Percentiles rank a stretch among this genome's conserved stretches.
These are phyloP conservation scores for Ramaria rubella DNA, from an alignment of 768 basidiomycete genomes.

Conservation along the genomic window DNA sequence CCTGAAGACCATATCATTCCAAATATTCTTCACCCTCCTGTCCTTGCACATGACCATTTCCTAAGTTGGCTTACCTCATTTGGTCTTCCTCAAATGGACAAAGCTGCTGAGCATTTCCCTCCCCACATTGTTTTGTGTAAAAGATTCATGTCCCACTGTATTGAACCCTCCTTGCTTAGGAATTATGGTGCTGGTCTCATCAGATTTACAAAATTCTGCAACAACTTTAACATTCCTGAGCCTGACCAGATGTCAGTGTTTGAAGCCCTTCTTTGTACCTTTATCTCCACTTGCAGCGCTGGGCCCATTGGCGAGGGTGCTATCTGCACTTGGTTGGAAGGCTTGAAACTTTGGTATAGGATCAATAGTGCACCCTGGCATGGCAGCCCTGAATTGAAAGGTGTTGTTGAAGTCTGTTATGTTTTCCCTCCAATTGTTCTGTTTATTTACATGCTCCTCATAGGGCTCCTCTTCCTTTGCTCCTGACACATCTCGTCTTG, in stretches of 20 bases:
- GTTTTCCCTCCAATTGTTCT: neutral
- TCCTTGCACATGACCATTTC: neutral
- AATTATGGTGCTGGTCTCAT: conserved; percentile 30
- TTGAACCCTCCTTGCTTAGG: neutral
- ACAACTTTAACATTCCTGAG: conserved; percentile 28
- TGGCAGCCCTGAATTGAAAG: conserved; percentile 20
- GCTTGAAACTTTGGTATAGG: conserved; percentile 33
- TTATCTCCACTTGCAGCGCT: conserved; percentile 22
- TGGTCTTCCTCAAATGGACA: neutral
- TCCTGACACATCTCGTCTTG: no score
- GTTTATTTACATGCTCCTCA: neutral
- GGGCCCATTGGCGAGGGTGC: no score
- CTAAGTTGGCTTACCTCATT: neutral
- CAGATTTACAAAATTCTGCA: conserved; percentile 33
- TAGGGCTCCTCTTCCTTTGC: conserved; percentile 6
- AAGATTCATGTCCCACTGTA: neutral
- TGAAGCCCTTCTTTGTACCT: conserved; percentile 23
- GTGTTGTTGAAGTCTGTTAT: conserved; percentile 4
- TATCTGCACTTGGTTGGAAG: conserved; percentile 30
- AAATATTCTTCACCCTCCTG: neutral
- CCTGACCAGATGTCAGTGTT: conserved; percentile 24
- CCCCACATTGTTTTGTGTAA: neutral
- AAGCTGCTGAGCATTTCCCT: neutral
- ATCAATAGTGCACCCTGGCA: conserved; percentile 31
- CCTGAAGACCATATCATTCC: neutral